These are phyloP conservation scores for Aspergillus ruber DNA, from an alignment of 2,329 filamentous ascomycete species.

Conservation along the genomic window DNA sequence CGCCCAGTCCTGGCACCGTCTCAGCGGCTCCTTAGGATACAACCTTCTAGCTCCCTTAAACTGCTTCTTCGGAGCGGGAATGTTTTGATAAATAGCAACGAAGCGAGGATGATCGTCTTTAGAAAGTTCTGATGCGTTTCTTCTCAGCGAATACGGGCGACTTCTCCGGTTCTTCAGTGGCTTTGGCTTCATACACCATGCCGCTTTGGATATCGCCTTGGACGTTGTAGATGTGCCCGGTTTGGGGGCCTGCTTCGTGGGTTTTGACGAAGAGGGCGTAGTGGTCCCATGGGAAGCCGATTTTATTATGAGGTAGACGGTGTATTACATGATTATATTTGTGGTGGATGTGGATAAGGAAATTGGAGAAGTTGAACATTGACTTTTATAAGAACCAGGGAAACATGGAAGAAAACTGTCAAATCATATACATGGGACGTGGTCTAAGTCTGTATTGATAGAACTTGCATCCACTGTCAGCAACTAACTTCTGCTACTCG, in stretches of 20 bases:
- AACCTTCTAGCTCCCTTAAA: constrained; percentile 21
- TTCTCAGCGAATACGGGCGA: constrained; percentile 11
- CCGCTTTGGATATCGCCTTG: constrained; percentile 26
- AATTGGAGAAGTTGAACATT: background rate
- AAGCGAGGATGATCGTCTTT: constrained; percentile 14
- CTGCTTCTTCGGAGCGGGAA: constrained; percentile 24
- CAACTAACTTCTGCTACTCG: background rate
- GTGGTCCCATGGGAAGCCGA: constrained; percentile 19
- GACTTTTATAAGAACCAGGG: background rate
- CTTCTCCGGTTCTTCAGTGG: constrained; percentile 10
- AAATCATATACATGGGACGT: background rate
- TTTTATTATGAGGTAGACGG: constrained; percentile 13
- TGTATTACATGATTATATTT: constrained; percentile 9
- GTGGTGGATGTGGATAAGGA: background rate
- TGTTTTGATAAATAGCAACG: constrained; percentile 12
- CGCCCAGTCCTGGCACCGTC: constrained; percentile 28
- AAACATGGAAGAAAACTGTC: background rate
- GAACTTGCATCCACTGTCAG: background rate
- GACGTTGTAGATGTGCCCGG: constrained; percentile 21
- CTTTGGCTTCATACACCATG: constrained; percentile 20
- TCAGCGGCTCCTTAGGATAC: constrained; percentile 16
- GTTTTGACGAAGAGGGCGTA: constrained; percentile 24
- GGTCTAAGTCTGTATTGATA: background rate
- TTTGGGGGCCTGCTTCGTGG: constrained; percentile 7
- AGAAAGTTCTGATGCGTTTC: constrained; percentile 11